These are phyloP conservation scores for Hygrophoropsis aurantiaca DNA, from an alignment of 768 basidiomycete species.

Conservation along the genomic window DNA sequence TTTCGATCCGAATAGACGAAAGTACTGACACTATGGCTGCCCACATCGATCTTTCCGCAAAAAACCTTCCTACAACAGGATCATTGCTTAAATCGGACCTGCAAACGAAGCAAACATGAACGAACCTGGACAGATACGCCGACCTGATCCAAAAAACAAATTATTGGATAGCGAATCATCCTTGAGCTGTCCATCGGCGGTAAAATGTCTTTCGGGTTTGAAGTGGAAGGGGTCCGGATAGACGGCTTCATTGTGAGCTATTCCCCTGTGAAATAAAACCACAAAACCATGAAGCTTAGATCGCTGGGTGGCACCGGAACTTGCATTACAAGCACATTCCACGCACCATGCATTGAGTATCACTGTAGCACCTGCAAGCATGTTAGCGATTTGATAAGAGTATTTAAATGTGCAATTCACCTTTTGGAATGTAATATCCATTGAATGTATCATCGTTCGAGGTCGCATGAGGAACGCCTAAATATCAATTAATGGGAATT, in stretches of 20 bases:
- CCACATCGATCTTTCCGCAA: conserved; percentile 32
- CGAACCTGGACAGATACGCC: conserved; percentile 24
- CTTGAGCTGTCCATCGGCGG: conserved; percentile 19
- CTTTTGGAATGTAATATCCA: conserved; percentile 39
- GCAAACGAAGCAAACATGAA: not conserved
- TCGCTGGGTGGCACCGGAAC: no score
- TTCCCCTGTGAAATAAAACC: conserved; percentile 27
- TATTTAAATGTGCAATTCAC: conserved; percentile 9
- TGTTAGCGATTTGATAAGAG: not conserved
- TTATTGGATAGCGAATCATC: conserved; percentile 29
- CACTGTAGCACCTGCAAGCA: conserved; percentile 15
- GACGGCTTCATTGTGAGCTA: conserved; percentile 29
- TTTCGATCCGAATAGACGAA: conserved; percentile 15
- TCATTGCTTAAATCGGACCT: no score
- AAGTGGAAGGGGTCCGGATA: conserved; percentile 23
- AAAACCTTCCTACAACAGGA: conserved; percentile 22
- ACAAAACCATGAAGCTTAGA: no score
- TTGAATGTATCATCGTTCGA: conserved; percentile 43
- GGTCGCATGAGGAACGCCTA: conserved; percentile 29
- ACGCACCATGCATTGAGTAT: conserved; percentile 29
- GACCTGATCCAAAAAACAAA: conserved; percentile 28
- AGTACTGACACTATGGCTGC: conserved; percentile 28
- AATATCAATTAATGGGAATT: not conserved
- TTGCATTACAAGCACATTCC: no score
- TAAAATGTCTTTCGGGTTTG: conserved; percentile 24